Evolutionary conservation across 2,329 filamentous ascomycete genomes (phyloP).

Genomic region (Malbranchea cinnamomea): DNA sequence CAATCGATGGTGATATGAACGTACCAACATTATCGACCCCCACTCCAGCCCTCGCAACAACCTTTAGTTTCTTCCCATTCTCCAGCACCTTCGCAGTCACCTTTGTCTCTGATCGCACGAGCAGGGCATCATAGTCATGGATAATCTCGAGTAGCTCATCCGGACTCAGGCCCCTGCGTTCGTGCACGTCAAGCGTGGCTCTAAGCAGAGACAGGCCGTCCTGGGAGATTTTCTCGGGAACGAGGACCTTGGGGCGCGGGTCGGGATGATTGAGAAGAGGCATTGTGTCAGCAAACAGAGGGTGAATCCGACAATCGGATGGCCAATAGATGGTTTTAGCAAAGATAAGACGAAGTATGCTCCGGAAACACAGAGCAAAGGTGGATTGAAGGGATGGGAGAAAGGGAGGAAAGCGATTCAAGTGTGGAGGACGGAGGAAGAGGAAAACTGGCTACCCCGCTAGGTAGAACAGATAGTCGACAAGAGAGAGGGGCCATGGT

Average conservation of each 20-base stretch:
- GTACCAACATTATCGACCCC: conserved; percentile 63
- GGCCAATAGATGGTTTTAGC: not conserved
- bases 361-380: too few relatives aligned
- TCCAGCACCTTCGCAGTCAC: conserved; percentile 54
- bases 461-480: too few relatives aligned
- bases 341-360: too few relatives aligned
- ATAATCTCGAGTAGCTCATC: conserved; percentile 53
- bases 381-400: too few relatives aligned
- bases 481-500: too few relatives aligned
- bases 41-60: conserved; percentile 67
- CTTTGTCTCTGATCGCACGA: conserved; percentile 69
- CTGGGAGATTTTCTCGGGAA: conserved; percentile 66
- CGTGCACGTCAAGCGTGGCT: conserved; percentile 54
- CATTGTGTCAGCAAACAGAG: conserved; percentile 9
- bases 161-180: conserved; percentile 45
- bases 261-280: conserved; percentile 11
- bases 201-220: conserved; percentile 59
- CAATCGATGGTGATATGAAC: conserved; percentile 6
- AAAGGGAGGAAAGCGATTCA: too few relatives aligned
- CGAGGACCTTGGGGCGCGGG: conserved; percentile 43
- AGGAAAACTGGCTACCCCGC: too few relatives aligned
- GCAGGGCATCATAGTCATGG: conserved; percentile 57
- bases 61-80: conserved; percentile 54
- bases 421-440: too few relatives aligned
- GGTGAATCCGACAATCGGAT: not conserved